A percentile compares a stretch with the other conserved stretches of the same genome.
Evolutionary conservation across 1,139 yeast genomes (phyloP).

Genomic region (Scheffersomyces titani): DNA sequence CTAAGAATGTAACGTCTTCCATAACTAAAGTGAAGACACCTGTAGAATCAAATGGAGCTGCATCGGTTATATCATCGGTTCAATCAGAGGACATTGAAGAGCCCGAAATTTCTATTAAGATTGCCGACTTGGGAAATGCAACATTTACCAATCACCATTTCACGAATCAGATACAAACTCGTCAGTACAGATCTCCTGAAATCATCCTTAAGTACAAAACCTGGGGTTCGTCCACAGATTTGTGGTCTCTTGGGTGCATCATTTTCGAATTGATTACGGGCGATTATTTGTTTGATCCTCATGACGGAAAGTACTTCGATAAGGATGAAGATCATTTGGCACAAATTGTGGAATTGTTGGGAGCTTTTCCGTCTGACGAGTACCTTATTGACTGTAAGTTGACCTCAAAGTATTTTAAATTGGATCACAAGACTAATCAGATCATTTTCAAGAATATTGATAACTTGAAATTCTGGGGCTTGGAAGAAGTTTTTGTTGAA

Average conservation of each 20-base stretch:
- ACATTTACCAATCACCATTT: constrained; percentile 74
- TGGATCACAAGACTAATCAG: constrained; percentile 41
- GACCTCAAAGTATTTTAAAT: constrained; percentile 54
- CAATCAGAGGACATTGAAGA: background rate
- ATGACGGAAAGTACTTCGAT: constrained; percentile 57
- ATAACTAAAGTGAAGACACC: background rate
- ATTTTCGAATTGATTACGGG: constrained; percentile 82
- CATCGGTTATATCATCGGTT: background rate
- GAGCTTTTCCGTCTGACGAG: constrained; percentile 55
- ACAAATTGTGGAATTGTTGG: constrained; percentile 69
- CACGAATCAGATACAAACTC: constrained; percentile 82
- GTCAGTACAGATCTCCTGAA: constrained; percentile 86
- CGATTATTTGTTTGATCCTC: constrained; percentile 83
- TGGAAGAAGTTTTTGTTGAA: constrained; percentile 64
- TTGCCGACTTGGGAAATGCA: constrained; percentile 88
- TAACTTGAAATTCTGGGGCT: constrained; percentile 68
- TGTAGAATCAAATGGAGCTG: background rate
- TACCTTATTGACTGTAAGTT: constrained; percentile 52
- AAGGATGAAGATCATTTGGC: constrained; percentile 89
- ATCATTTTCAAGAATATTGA: constrained; percentile 56
- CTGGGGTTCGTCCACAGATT: constrained; percentile 86
- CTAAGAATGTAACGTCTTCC: background rate
- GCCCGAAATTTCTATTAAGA: constrained; percentile 40
- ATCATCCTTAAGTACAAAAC: constrained; percentile 60
- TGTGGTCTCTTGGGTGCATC: constrained; percentile 85